phyloP scores from a whole-genome alignment of 1,284 basidiomycete species.

The Irpex sp. region DNA sequence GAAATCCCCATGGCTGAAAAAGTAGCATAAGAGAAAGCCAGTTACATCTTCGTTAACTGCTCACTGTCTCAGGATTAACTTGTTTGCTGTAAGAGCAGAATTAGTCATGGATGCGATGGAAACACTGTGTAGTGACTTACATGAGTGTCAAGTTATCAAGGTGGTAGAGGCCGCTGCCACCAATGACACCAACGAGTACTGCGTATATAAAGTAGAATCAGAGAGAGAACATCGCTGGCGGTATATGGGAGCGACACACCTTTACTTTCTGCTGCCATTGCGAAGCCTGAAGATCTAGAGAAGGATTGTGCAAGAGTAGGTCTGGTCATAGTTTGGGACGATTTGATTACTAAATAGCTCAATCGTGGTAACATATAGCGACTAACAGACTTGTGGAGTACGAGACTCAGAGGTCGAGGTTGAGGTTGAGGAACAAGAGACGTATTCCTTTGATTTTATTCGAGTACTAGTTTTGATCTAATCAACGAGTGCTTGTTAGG shows the following conservation, averaged over 20 bases:
- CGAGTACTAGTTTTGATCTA: neutral
- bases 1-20: conserved; percentile 88
- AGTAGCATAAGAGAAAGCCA: neutral
- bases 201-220: neutral
- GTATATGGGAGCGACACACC: conserved; percentile 6
- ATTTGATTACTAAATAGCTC: neutral
- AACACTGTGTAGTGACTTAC: conserved; percentile 38
- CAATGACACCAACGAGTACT: conserved; percentile 83
- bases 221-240: neutral
- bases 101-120: neutral
- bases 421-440: neutral
- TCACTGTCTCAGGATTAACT: conserved; percentile 67
- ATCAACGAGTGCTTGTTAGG: neutral
- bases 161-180: conserved; percentile 84
- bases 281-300: neutral
- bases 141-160: conserved; percentile 83
- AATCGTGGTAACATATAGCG: neutral
- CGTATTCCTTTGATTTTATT: neutral
- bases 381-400: neutral
- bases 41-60: conserved; percentile 17
- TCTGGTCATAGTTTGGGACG: neutral
- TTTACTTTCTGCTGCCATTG: conserved; percentile 10
- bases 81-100: conserved; percentile 36
- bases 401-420: neutral
- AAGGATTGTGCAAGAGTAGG: neutral